Percentiles rank a stretch among this genome's conserved stretches.
Conservation (phyloP, 306 rosid species). For the Inga laurina region DNA sequence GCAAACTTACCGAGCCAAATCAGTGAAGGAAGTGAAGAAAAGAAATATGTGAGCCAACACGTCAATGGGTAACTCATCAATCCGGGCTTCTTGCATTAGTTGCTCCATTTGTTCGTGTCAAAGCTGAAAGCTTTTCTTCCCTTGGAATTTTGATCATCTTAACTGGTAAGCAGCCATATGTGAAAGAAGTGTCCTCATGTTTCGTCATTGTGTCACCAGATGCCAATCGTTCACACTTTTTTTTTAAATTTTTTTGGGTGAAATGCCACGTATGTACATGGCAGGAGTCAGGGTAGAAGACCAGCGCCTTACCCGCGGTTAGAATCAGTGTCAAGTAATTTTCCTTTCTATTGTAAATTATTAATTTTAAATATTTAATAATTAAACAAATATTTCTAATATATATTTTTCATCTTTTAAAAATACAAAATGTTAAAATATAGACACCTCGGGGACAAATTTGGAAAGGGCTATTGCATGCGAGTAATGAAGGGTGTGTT, state of each 20-base stretch:
- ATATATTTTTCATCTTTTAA: no score
- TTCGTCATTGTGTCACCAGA: slow-evolving; percentile 38
- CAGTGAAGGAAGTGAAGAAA: slow-evolving; percentile 72
- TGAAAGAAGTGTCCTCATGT: slow-evolving; percentile 53
- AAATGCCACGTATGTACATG: background rate
- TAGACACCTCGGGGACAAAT: no score
- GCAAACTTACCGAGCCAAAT: slow-evolving; percentile 82
- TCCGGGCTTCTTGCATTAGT: slow-evolving; percentile 44
- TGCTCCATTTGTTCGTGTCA: slow-evolving; percentile 39
- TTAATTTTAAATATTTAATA: no score
- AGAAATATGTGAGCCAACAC: slow-evolving; percentile 72
- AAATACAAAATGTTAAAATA: no score
- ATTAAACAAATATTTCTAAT: no score
- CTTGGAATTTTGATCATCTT: background rate
- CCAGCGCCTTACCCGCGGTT: no score
- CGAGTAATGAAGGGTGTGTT: no score
- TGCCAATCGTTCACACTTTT: background rate
- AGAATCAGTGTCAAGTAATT: no score
- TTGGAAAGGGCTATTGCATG: no score
- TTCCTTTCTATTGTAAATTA: no score
- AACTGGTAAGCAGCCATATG: background rate
- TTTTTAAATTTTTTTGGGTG: no score
- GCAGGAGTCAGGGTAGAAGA: background rate
- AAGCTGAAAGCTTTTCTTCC: background rate
- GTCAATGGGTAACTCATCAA: slow-evolving; percentile 85